Evolutionary conservation across 305 asterid species (phyloP).

Genomic region (Ilex paraguariensis): DNA sequence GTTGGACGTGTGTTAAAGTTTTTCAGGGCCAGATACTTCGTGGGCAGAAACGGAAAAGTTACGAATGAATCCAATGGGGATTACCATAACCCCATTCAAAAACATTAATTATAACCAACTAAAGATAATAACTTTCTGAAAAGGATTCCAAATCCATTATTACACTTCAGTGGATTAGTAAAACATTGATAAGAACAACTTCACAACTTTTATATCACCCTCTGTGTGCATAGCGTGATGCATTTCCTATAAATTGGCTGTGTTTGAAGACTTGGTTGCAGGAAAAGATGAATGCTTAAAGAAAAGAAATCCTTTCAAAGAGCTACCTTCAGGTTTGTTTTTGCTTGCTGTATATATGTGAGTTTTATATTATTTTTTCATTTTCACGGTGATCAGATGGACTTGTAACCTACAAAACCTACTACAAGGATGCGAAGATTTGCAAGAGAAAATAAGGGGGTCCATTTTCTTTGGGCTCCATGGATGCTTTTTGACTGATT

Average conservation of each 20-base stretch:
- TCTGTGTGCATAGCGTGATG: neutral
- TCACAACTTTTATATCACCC: neutral
- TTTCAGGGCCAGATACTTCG: neutral
- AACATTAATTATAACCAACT: neutral
- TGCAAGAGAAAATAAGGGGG: neutral
- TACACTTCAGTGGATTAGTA: neutral
- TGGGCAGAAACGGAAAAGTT: conserved; percentile 4
- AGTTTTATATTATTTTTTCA: neutral
- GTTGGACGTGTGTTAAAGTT: conserved; percentile 14
- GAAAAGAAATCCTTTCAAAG: neutral
- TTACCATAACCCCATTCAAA: neutral
- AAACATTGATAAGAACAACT: neutral
- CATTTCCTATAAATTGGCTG: neutral
- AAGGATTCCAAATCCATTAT: neutral
- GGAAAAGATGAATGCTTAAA: neutral
- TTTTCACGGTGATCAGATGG: neutral
- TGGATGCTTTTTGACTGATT: neutral
- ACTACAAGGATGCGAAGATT: neutral
- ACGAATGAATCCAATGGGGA: conserved; percentile 3
- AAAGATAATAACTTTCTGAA: neutral
- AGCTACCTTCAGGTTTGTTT: neutral
- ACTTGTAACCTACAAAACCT: no score
- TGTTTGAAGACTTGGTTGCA: neutral
- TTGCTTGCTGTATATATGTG: neutral
- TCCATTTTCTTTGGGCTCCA: neutral